Evolutionary conservation across 177 flowering plant species (phyloP).

Genomic region (Vitis hybrid): DNA sequence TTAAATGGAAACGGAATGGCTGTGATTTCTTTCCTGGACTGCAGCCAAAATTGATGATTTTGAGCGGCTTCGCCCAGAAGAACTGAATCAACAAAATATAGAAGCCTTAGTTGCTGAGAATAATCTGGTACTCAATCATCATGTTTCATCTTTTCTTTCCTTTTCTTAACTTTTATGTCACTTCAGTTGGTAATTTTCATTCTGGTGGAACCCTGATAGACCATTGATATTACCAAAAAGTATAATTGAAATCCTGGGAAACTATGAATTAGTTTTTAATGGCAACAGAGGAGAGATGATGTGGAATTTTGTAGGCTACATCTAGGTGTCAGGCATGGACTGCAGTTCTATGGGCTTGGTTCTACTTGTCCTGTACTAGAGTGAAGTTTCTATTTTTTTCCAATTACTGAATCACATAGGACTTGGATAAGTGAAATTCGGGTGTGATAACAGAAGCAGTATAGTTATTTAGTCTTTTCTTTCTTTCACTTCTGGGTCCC

Average conservation of each 20-base stretch:
- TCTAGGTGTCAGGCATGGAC: no score
- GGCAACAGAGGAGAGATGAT: no score
- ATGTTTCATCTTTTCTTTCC: conserved; percentile 3
- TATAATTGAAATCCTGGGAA: not conserved
- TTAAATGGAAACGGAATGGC: no score
- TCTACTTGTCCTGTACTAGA: no score
- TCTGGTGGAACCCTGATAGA: not conserved
- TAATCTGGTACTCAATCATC: conserved; percentile 63
- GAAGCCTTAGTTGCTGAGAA: conserved; percentile 97
- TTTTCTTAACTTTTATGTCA: not conserved
- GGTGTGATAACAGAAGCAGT: no score
- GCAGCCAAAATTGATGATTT: conserved; percentile 72
- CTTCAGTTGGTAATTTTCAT: no score
- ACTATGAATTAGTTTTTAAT: no score
- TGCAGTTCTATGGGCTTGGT: no score
- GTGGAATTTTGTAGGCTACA: no score
- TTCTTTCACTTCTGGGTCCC: not conserved
- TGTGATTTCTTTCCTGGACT: not conserved
- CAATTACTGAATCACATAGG: no score
- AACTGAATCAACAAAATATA: conserved; percentile 91
- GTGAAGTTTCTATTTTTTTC: no score
- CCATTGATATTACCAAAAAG: not conserved
- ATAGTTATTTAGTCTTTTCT: not conserved
- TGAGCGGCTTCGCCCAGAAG: conserved; percentile 93
- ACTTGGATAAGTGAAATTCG: no score